Evolutionary conservation across 2,329 filamentous ascomycete species (phyloP).

Genomic region (Cladophialophora immunda): DNA sequence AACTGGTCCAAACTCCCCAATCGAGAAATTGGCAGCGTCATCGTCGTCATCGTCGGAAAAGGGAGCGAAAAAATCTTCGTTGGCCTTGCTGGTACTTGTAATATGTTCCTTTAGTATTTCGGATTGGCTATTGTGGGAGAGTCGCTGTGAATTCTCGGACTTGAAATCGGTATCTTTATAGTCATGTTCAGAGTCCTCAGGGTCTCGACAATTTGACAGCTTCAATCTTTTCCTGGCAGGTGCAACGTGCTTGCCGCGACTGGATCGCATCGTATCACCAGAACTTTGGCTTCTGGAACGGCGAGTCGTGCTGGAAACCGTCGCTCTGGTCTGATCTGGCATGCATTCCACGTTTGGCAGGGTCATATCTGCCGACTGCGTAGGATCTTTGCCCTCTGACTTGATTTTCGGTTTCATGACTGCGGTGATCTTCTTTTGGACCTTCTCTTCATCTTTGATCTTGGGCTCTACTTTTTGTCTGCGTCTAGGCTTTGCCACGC

Average conservation of each 20-base stretch:
- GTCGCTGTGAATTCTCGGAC: not conserved
- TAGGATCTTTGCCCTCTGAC: slow-evolving; percentile 2
- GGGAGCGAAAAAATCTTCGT: not conserved
- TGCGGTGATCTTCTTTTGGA: slow-evolving; percentile 32
- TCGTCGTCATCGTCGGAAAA: slow-evolving; percentile 18
- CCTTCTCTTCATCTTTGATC: slow-evolving; percentile 19
- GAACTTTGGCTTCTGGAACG: not conserved
- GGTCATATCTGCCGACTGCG: not conserved
- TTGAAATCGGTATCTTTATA: slow-evolving; percentile 3
- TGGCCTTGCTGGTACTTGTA: not conserved
- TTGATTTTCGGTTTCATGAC: slow-evolving; percentile 7
- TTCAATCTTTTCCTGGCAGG: slow-evolving; percentile 23
- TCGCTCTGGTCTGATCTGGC: not conserved
- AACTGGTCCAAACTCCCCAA: not conserved
- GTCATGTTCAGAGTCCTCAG: not conserved
- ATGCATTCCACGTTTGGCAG: not conserved
- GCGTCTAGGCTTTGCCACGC: slow-evolving; percentile 70
- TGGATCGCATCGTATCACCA: not conserved
- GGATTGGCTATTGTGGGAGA: not conserved
- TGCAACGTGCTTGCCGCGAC: not conserved
- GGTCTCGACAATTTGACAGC: slow-evolving; percentile 2
- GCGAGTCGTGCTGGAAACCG: not conserved
- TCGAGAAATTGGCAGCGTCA: slow-evolving; percentile 11
- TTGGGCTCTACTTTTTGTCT: slow-evolving; percentile 42
- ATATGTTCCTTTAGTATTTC: not conserved